phyloP scores from a whole-genome alignment of 2,329 filamentous ascomycete genomes.

The Penicillium sp. region DNA sequence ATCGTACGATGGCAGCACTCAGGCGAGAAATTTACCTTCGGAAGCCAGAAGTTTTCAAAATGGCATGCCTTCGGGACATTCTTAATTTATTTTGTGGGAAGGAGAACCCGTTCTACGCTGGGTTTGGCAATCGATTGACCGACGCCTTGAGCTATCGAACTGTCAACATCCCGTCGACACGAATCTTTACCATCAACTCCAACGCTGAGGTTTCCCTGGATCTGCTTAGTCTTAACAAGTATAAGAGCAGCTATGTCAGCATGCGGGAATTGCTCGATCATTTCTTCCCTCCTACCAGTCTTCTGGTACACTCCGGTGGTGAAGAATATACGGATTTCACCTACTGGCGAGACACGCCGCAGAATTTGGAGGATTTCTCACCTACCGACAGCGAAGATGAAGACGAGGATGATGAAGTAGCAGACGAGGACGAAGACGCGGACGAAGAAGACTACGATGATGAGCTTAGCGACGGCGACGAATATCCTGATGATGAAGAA shows the following conservation, averaged over 20 bases:
- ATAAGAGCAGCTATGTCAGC: constrained; percentile 94
- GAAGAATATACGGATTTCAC: constrained; percentile 97
- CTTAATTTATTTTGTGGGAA: constrained; percentile 78
- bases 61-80: constrained; percentile 95
- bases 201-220: constrained; percentile 95
- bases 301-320: constrained; percentile 82
- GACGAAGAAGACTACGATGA: constrained; percentile 51
- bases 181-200: constrained; percentile 98
- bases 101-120: constrained; percentile 87
- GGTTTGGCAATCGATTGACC: constrained; percentile 93
- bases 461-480: constrained; percentile 53
- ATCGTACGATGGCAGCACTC: constrained; percentile 90
- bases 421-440: constrained; percentile 44
- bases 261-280: constrained; percentile 98
- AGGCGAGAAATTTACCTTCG: constrained; percentile 90
- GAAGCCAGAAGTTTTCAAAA: constrained; percentile 98
- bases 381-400: constrained; percentile 69
- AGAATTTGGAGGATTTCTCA: constrained; percentile 85
- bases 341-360: constrained; percentile 85
- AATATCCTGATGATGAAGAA: constrained; percentile 42
- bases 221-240: constrained; percentile 84
- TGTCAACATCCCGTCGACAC: constrained; percentile 88
- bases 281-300: constrained; percentile 90
- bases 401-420: constrained; percentile 54
- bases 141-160: constrained; percentile 95